Conservation (phyloP, 176 grass and related monocot species). For the Phragmites australis region DNA sequence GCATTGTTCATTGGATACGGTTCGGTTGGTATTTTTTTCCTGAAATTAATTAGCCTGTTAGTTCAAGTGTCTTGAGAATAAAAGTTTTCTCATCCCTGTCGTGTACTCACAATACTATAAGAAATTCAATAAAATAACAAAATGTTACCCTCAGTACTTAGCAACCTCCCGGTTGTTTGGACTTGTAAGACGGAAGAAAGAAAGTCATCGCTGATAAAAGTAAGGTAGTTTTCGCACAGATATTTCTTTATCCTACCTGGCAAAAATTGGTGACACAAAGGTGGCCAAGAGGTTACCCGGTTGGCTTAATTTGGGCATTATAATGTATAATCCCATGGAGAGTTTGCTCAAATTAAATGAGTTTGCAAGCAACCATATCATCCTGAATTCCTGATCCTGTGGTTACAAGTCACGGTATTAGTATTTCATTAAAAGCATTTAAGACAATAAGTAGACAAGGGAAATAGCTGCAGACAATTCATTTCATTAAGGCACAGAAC, state of each 20-base stretch:
- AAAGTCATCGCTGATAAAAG: neutral
- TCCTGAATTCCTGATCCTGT: neutral
- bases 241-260: neutral
- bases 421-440: neutral
- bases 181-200: neutral
- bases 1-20: slow-evolving; percentile 16
- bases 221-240: neutral
- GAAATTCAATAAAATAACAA: neutral
- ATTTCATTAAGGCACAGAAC: neutral
- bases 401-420: neutral
- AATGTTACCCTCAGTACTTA: neutral
- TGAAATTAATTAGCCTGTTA: neutral
- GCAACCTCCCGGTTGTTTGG: slow-evolving; percentile 18
- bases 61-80: neutral
- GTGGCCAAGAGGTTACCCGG: neutral
- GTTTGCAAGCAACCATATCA: slow-evolving; percentile 4
- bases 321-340: neutral
- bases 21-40: neutral
- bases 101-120: neutral
- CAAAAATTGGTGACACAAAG: neutral
- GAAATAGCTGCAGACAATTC: neutral
- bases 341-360: neutral
- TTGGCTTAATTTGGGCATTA: slow-evolving; percentile 7
- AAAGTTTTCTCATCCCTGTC: slow-evolving; percentile 9
- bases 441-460: slow-evolving; percentile 20